phyloP scores from a whole-genome alignment of 1,284 basidiomycete genomes.

The Trichosporon sp. region DNA sequence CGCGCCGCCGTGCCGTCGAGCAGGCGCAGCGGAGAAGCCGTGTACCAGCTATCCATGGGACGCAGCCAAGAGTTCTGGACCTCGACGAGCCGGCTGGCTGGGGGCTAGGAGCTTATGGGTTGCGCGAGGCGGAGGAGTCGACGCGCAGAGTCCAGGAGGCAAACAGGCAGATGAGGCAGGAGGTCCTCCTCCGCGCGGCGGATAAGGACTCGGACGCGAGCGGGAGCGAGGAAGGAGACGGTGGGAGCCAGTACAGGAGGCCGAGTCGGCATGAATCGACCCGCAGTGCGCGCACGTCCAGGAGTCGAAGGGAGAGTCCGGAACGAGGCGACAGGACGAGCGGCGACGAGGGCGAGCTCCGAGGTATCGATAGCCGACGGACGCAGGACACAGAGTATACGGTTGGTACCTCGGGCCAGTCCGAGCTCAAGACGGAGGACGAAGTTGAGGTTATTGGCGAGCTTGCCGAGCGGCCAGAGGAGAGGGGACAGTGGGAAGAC shows the following conservation, averaged over 20 bases:
- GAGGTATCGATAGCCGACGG: not conserved
- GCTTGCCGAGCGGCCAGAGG: not conserved
- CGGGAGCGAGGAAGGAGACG: not conserved
- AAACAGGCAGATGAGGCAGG: constrained; percentile 33
- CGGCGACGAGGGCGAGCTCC: not conserved
- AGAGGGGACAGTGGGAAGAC: constrained; percentile 11
- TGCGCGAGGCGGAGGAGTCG: constrained; percentile 51
- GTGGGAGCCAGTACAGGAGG: not conserved
- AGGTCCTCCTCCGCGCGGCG: constrained; percentile 19
- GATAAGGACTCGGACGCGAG: constrained; percentile 37
- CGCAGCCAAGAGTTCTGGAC: not conserved
- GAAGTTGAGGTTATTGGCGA: constrained; percentile 5
- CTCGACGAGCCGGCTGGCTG: constrained; percentile 49
- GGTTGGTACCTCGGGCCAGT: not conserved
- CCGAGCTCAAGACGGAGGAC: not conserved
- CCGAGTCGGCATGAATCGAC: not conserved
- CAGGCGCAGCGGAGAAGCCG: constrained; percentile 36
- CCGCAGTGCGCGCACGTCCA: not conserved
- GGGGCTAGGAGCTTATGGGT: constrained; percentile 65
- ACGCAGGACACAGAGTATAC: not conserved
- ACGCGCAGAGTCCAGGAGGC: constrained; percentile 37
- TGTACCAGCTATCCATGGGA: constrained; percentile 27
- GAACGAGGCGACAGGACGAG: not conserved
- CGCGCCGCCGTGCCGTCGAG: constrained; percentile 37
- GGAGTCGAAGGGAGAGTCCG: not conserved